A percentile compares a stretch with the other conserved stretches of the same genome.
Conservation (phyloP, 2,329 filamentous ascomycete genomes). For the Talaromyces sp. region DNA sequence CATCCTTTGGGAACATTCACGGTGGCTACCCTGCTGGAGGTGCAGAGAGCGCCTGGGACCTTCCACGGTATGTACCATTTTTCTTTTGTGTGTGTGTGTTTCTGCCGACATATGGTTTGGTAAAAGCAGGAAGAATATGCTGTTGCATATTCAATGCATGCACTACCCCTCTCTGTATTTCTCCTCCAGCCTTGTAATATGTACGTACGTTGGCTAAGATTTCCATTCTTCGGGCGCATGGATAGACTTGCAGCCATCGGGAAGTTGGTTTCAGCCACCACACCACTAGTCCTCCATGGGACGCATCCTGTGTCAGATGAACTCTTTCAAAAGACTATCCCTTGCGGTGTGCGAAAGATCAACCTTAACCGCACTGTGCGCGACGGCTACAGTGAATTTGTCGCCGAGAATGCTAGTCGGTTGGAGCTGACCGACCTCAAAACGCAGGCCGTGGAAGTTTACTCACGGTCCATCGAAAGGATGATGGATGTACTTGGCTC, state of each 20-base stretch:
- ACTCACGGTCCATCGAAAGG: constrained; percentile 14
- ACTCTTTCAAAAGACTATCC: constrained; percentile 17
- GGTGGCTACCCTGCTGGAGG: constrained; percentile 22
- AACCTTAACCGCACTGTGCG: constrained; percentile 24
- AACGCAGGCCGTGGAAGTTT: constrained; percentile 16
- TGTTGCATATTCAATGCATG: no score
- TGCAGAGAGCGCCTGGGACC: constrained; percentile 15
- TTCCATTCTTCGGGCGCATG: not conserved
- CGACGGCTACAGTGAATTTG: constrained; percentile 22
- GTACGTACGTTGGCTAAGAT: no score
- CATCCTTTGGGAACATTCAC: constrained; percentile 7
- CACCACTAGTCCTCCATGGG: constrained; percentile 20
- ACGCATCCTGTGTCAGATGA: constrained; percentile 22
- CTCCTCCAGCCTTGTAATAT: no score
- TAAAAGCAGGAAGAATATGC: no score
- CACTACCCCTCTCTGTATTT: no score
- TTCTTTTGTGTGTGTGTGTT: no score
- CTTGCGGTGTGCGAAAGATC: constrained; percentile 21
- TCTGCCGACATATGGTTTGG: no score
- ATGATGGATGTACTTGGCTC: constrained; percentile 18
- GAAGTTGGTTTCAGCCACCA: constrained; percentile 2
- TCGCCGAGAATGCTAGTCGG: constrained; percentile 13
- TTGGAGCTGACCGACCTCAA: constrained; percentile 17
- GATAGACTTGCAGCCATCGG: constrained; percentile 14
- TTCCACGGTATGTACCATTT: constrained; percentile 11